Base-by-base conservation (phyloP, 2,329 filamentous ascomycete species). In the Beauveria pseudobassiana region DNA sequence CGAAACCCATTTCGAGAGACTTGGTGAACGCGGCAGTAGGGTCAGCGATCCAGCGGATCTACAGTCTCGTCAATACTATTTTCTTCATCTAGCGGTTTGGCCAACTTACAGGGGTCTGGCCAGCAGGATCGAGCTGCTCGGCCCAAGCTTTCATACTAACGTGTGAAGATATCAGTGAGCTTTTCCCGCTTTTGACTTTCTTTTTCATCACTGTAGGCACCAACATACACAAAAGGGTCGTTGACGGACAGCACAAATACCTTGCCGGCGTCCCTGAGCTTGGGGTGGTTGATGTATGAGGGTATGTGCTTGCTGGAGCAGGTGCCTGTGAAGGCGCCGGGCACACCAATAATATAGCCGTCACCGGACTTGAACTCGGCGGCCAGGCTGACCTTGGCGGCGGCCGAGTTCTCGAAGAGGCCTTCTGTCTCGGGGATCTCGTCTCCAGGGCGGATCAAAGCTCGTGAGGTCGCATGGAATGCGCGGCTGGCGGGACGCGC, bases 231-330 rank as follows among this genome's bases (percentile, higher is more conserved):
- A 73, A 97, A 97, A 22, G 92, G 85, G 73, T 98, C 93, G 73
- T 98, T 98, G 72, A 97, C 93, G 18, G 90, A 87, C 62, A 98
- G 86, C 46, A 98, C 91, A 70, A 96, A 96, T 51, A 96, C 90
- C 70, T 89, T 82, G 54, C 92, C 93, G 34, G 90, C 91, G 64
- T 87, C 81, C 77, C 90, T 90, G 68, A 96, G 82, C 73, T 87
- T 86, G 61, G 87, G 82, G 72, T 91, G 89, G 71, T 86, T 87
- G 75, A 97, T 88, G 77, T 92, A 98, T 61, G 90, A 89, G 1
- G 93, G 93, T 51, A 98, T 81, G 73, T 98, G 93, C 65, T 74
- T 78, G 70, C 78, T 76, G 51, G 82, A 85, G 77, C 81, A 84
- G 30, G 78, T 79, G 28, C 77, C 77, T 1, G 80, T 83, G 76